A percentile compares a stretch with the other conserved stretches of the same genome.
Evolutionary conservation across 306 rosid species (phyloP).

Genomic region (Vigna trinervia): DNA sequence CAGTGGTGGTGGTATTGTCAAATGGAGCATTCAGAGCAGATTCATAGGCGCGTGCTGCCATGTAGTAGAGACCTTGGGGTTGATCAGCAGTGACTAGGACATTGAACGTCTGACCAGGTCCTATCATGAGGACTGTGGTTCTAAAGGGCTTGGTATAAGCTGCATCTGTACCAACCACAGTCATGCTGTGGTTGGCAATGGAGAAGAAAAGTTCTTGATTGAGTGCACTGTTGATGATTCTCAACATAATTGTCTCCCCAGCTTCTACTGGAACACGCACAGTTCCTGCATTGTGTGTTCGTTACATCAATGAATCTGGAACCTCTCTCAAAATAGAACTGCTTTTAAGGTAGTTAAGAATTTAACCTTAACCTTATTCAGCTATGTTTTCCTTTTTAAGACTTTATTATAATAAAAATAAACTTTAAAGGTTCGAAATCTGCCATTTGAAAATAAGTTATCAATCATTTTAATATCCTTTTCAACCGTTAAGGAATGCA

Average conservation of each 20-base stretch:
- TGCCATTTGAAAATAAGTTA: not conserved
- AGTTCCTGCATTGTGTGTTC: constrained; percentile 64
- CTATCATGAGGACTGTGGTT: constrained; percentile 70
- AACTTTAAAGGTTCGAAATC: not conserved
- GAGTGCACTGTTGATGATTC: constrained; percentile 80
- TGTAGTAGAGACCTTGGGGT: constrained; percentile 75
- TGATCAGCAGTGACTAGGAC: constrained; percentile 78
- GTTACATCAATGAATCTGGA: not conserved
- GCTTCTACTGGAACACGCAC: constrained; percentile 59
- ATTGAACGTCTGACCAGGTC: constrained; percentile 89
- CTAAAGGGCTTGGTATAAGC: constrained; percentile 72
- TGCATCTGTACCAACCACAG: constrained; percentile 85
- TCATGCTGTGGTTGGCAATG: constrained; percentile 80
- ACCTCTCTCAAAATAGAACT: constrained; percentile 1
- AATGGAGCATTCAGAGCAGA: constrained; percentile 82
- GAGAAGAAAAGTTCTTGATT: constrained; percentile 85
- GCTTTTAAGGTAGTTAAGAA: not conserved
- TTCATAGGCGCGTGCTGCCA: constrained; percentile 76
- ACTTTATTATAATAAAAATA: not conserved
- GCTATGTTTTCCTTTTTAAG: not conserved
- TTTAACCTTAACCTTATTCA: not conserved
- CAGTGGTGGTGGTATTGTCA: constrained; percentile 94
- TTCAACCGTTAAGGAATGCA: not conserved
- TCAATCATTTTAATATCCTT: constrained; percentile 36
- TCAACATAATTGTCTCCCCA: constrained; percentile 71